These are phyloP conservation scores for Bremia lactucae DNA, from an alignment of 352 stramenopile genomes.

Conservation along the genomic window DNA sequence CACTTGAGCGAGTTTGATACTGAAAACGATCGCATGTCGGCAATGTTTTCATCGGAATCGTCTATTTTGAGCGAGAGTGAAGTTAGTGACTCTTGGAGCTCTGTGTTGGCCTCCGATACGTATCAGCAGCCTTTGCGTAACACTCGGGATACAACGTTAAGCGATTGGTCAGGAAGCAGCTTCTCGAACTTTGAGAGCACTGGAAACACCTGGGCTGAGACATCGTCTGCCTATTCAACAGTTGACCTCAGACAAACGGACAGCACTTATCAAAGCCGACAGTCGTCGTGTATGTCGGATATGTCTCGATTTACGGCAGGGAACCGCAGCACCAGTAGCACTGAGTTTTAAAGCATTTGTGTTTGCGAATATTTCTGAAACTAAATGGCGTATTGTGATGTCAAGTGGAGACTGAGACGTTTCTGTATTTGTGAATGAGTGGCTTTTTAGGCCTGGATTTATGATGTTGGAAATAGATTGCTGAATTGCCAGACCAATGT, in stretches of 20 bases:
- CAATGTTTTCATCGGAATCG: conserved; percentile 30
- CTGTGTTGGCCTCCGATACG: conserved; percentile 55
- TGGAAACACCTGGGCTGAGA: conserved; percentile 6
- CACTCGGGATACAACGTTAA: conserved; percentile 65
- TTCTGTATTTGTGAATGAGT: too few species aligned
- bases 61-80: conserved; percentile 36
- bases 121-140: conserved; percentile 35
- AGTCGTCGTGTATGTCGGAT: conserved; percentile 2
- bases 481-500: too few species aligned
- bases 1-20: conserved; percentile 6
- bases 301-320: conserved; percentile 2
- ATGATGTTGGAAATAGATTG: too few species aligned
- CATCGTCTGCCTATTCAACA: too few species aligned
- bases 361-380: conserved; percentile 22
- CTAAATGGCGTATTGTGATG: too few species aligned
- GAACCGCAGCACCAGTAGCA: conserved; percentile 17
- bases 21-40: conserved; percentile 14
- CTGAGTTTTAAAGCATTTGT: conserved; percentile 20
- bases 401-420: too few species aligned
- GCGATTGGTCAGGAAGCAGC: conserved; percentile 33
- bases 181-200: conserved; percentile 31
- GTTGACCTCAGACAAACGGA: conserved; percentile 4
- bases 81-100: conserved; percentile 62
- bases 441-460: too few species aligned
- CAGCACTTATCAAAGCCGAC: conserved; percentile 11